A percentile compares a stretch with the other conserved stretches of the same genome.
Conservation (phyloP, 352 stramenopile species). For the Vaucheria bursata region DNA sequence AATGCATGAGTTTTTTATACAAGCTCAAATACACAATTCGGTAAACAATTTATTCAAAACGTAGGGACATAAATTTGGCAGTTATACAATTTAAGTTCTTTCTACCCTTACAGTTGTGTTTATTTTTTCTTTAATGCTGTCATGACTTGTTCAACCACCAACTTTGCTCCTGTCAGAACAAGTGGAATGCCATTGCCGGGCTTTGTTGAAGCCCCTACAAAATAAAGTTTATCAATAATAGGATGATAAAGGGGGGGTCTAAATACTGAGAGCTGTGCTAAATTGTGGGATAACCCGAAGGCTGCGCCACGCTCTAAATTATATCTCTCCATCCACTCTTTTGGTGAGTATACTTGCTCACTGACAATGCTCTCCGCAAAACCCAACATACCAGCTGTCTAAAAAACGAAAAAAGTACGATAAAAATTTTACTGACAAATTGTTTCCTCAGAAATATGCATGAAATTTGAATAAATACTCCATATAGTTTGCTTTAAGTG, state of each 20-base stretch:
- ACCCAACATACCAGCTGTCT: conserved; percentile 35
- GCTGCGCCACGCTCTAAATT: conserved; percentile 46
- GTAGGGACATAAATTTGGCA: too few relatives aligned
- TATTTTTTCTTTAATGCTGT: neutral
- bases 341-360: conserved; percentile 47
- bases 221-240: conserved; percentile 54
- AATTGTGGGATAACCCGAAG: conserved; percentile 51
- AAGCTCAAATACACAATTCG: too few relatives aligned
- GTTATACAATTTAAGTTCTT: neutral
- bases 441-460: too few relatives aligned
- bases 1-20: too few relatives aligned
- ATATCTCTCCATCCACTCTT: conserved; percentile 47
- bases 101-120: neutral
- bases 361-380: conserved; percentile 39
- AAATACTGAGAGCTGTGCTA: conserved; percentile 60
- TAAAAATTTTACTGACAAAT: too few relatives aligned
- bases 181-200: conserved; percentile 68
- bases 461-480: too few relatives aligned
- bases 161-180: conserved; percentile 49
- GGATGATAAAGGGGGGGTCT: conserved; percentile 49
- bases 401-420: neutral
- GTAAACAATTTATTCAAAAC: too few relatives aligned
- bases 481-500: too few relatives aligned
- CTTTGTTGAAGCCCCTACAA: conserved; percentile 59
- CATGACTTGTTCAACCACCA: conserved; percentile 25